Base-by-base conservation (phyloP, 75 land plant genomes). In the Pinus tabuliformis region DNA sequence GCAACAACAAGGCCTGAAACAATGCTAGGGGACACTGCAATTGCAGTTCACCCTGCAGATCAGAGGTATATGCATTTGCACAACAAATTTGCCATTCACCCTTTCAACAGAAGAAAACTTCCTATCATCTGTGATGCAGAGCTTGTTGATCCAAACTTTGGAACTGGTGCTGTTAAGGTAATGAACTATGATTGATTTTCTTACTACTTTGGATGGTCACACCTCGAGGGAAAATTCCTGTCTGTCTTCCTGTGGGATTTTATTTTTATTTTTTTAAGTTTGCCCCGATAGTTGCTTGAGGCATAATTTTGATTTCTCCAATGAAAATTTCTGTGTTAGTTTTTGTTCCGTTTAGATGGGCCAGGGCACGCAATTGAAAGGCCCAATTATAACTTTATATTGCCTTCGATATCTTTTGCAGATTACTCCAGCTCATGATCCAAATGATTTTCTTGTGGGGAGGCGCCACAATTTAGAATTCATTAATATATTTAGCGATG, bases 341-440 rank as follows among this genome's bases (percentile, higher is more conserved):
- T 17, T 26, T 33, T 49, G 49, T 11, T 24, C 7, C 16, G 16
- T 52, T 15, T 68, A 28, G 17, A 39, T 28, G 52, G 18, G 78
- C 57, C 45, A 16, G 12, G 60, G 5, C 15, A 12, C 58, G 58
- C 21, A 26, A 66, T 37, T 36, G 54, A 49, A 2, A 49, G 54
- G 54, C 3, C 54, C 9, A 0, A 66, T 66, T 37, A 9, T 66
- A 66, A 20, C 20, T 37, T 37, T 68, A 14, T 30, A 20, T 18
- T 37, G 72, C n/a, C 24, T 68, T 42, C 20, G 2, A 42, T 52
- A 62, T 73, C 39, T 57, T 18, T 59, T 84, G 54, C 86, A 97
- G 99, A 97, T 97, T 6, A 94, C 99, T n/a, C 97, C 99, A 56
- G 99, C 98, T 26, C 99, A 97, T 83, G 99, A 97, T 84, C 95